Conservation (phyloP, 306 rosid genomes). For the Cicer bijugum region DNA sequence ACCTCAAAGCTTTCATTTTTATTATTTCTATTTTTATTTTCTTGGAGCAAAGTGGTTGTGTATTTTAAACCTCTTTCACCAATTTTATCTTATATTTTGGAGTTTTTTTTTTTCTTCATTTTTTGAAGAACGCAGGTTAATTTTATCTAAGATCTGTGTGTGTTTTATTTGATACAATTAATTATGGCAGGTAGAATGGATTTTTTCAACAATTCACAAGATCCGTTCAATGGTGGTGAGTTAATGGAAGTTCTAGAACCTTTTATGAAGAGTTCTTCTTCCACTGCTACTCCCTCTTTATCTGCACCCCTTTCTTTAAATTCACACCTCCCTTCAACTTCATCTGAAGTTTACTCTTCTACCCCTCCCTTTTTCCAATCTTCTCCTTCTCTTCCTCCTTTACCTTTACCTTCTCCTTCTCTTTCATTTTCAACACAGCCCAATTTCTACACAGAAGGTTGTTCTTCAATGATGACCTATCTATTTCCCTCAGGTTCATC, state of each 20-base stretch:
- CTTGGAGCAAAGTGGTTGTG: slow-evolving; percentile 64
- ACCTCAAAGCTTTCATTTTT: slow-evolving; percentile 54
- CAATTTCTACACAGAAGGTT: slow-evolving; percentile 47
- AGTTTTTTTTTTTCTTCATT: not conserved
- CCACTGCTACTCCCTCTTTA: slow-evolving; percentile 22
- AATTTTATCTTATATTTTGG: slow-evolving; percentile 1
- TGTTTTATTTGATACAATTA: slow-evolving; percentile 5
- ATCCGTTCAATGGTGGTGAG: slow-evolving; percentile 73
- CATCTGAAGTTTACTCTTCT: slow-evolving; percentile 37
- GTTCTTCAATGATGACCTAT: slow-evolving; percentile 52
- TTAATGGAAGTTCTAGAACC: slow-evolving; percentile 96
- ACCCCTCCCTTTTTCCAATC: slow-evolving; percentile 9
- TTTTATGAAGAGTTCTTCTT: slow-evolving; percentile 80
- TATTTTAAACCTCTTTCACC: slow-evolving; percentile 76
- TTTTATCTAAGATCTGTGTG: slow-evolving; percentile 43
- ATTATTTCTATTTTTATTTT: not conserved
- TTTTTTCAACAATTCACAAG: slow-evolving; percentile 54
- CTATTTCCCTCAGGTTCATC: slow-evolving; percentile 56
- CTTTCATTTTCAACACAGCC: slow-evolving; percentile 39
- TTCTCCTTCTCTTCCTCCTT: not conserved
- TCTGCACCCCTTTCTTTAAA: slow-evolving; percentile 37
- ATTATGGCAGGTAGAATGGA: slow-evolving; percentile 70
- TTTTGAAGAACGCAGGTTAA: slow-evolving; percentile 56
- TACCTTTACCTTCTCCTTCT: slow-evolving; percentile 46
- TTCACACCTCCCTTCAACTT: slow-evolving; percentile 29